phyloP scores from a whole-genome alignment of 352 stramenopile species.

The Globisporangium viniferum region DNA sequence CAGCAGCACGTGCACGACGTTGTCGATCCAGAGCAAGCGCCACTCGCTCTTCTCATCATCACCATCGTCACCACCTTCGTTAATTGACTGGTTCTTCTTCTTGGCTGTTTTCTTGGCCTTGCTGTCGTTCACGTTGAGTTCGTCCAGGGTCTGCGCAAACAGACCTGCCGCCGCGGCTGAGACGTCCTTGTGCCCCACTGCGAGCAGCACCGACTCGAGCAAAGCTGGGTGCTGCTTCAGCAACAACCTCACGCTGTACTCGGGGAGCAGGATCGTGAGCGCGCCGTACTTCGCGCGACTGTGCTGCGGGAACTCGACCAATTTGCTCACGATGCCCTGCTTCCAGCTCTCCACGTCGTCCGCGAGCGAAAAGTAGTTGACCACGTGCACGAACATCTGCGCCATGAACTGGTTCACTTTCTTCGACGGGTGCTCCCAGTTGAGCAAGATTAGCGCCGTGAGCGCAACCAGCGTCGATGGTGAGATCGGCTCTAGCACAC shows the following conservation, averaged over 20 bases:
- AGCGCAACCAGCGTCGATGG: slow-evolving; percentile 41
- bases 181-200: slow-evolving; percentile 72
- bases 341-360: slow-evolving; percentile 48
- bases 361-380: slow-evolving; percentile 53
- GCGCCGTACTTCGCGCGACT: slow-evolving; percentile 74
- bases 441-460: slow-evolving; percentile 60
- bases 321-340: slow-evolving; percentile 31
- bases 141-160: slow-evolving; percentile 72
- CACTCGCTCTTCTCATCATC: slow-evolving; percentile 33
- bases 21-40: slow-evolving; percentile 51
- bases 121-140: slow-evolving; percentile 17
- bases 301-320: slow-evolving; percentile 56
- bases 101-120: slow-evolving; percentile 26
- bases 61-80: slow-evolving; percentile 5
- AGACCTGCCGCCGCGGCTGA: slow-evolving; percentile 61
- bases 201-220: slow-evolving; percentile 52
- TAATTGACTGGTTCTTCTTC: slow-evolving; percentile 3
- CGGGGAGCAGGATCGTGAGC: slow-evolving; percentile 47
- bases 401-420: slow-evolving; percentile 87
- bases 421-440: slow-evolving; percentile 85
- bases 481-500: slow-evolving; percentile 10
- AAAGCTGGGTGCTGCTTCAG: slow-evolving; percentile 43
- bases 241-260: slow-evolving; percentile 41
- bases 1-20: slow-evolving; percentile 53
- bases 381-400: slow-evolving; percentile 71